These are phyloP conservation scores for Glaciozyma martinii DNA, from an alignment of 768 basidiomycete genomes.

Conservation along the genomic window DNA sequence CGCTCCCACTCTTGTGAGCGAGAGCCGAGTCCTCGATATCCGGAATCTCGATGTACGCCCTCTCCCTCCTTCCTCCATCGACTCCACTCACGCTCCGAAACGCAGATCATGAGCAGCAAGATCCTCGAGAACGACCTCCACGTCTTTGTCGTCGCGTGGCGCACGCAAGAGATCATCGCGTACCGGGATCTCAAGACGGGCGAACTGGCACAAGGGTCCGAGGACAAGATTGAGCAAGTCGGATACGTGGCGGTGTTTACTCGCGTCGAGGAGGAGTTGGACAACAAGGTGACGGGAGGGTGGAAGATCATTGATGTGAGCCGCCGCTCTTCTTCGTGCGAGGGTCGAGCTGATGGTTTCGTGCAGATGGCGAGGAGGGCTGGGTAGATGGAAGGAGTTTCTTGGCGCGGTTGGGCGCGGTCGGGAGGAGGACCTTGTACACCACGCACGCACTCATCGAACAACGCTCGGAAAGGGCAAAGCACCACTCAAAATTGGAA, in stretches of 20 bases:
- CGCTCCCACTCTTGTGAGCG: slow-evolving; percentile 77
- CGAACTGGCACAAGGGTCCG: slow-evolving; percentile 79
- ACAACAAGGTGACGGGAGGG: slow-evolving; percentile 87
- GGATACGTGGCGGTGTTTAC: slow-evolving; percentile 87
- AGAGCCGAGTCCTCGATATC: slow-evolving; percentile 92
- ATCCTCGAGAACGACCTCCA: slow-evolving; percentile 80
- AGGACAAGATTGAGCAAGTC: slow-evolving; percentile 85
- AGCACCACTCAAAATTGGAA: too few relatives aligned
- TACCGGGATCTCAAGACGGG: slow-evolving; percentile 83
- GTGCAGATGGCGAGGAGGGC: neutral
- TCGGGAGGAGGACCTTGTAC: too few relatives aligned
- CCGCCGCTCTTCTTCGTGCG: neutral
- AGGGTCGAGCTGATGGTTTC: neutral
- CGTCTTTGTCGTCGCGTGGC: slow-evolving; percentile 81
- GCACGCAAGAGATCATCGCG: slow-evolving; percentile 84
- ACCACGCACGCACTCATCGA: too few relatives aligned
- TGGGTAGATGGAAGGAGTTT: neutral
- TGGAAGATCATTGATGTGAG: slow-evolving; percentile 94
- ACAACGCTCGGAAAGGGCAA: too few relatives aligned
- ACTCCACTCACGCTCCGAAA: neutral
- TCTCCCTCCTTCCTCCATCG: neutral
- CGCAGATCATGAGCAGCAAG: slow-evolving; percentile 70
- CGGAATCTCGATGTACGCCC: slow-evolving; percentile 83
- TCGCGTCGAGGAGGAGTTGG: slow-evolving; percentile 73
- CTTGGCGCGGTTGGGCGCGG: too few relatives aligned